These are phyloP conservation scores for Podaxis sp. DNA, from an alignment of 768 basidiomycete species.

Conservation along the genomic window DNA sequence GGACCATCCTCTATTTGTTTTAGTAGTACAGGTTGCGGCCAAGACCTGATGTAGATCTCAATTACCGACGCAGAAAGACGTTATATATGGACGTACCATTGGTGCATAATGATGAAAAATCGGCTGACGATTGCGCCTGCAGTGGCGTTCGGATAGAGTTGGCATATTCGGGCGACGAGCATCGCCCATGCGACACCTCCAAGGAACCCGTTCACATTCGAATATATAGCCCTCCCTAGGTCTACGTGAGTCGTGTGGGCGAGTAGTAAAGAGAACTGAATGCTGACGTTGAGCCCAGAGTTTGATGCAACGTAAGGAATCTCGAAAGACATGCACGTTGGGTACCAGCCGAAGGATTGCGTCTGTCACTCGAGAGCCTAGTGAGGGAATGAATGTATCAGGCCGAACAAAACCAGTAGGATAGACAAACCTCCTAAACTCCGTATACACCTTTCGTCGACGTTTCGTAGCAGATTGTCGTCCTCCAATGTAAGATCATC, in stretches of 20 bases:
- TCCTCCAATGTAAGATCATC: conserved; percentile 89
- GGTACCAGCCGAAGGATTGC: conserved; percentile 94
- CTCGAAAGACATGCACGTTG: conserved; percentile 90
- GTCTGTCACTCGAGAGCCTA: conserved; percentile 94
- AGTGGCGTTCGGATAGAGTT: conserved; percentile 91
- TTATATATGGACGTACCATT: conserved; percentile 60
- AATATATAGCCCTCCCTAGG: conserved; percentile 91
- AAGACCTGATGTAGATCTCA: conserved; percentile 55
- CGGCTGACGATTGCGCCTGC: conserved; percentile 95
- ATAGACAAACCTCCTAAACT: conserved; percentile 76
- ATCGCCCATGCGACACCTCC: conserved; percentile 99
- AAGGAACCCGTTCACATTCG: conserved; percentile 95
- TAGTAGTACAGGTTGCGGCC: conserved; percentile 97
- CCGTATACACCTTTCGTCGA: conserved; percentile 92
- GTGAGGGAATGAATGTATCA: conserved; percentile 15
- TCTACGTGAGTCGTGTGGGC: not conserved
- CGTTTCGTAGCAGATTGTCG: conserved; percentile 84
- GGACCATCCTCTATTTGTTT: conserved; percentile 97
- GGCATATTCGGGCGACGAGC: conserved; percentile 98
- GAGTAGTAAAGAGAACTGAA: not conserved
- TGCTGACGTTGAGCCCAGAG: conserved; percentile 92
- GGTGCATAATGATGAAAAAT: conserved; percentile 98
- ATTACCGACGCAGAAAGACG: not conserved
- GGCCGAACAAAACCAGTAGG: not conserved
- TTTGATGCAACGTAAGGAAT: conserved; percentile 93